Conservation (phyloP, 2,329 filamentous ascomycete genomes). For the Pseudogymnoascus sp. region DNA sequence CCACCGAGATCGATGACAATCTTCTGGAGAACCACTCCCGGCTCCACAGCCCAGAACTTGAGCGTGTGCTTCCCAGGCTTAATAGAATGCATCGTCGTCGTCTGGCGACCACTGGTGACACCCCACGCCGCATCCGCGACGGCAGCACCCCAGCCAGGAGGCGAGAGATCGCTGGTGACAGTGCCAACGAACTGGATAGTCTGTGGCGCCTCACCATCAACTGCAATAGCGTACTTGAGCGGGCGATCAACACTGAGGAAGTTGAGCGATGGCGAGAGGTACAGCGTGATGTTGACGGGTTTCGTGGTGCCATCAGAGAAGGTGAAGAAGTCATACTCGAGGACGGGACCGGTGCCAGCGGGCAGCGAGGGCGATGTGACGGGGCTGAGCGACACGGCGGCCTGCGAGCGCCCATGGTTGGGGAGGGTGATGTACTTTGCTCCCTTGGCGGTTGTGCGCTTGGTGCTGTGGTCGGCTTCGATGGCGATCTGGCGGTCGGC, state of each 20-base stretch:
- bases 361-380: conserved; percentile 43
- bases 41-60: conserved; percentile 31
- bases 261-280: conserved; percentile 47
- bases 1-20: conserved; percentile 36
- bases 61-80: conserved; percentile 24
- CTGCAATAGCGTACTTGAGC: conserved; percentile 43
- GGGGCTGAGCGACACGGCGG: conserved; percentile 51
- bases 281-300: conserved; percentile 40
- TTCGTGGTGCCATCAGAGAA: conserved; percentile 33
- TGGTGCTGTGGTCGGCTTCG: conserved; percentile 43
- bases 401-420: conserved; percentile 50
- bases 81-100: conserved; percentile 24
- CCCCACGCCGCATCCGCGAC: conserved; percentile 23
- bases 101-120: conserved; percentile 17
- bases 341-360: conserved; percentile 42
- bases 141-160: conserved; percentile 17
- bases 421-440: conserved; percentile 44
- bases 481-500: conserved; percentile 51
- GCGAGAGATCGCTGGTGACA: conserved; percentile 21
- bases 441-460: conserved; percentile 34
- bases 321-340: conserved; percentile 56
- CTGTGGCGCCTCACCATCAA: conserved; percentile 34
- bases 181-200: conserved; percentile 29
- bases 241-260: conserved; percentile 44
- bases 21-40: conserved; percentile 34